Evolutionary conservation across 768 basidiomycete genomes (phyloP).

Genomic region (Mycena galericulata): DNA sequence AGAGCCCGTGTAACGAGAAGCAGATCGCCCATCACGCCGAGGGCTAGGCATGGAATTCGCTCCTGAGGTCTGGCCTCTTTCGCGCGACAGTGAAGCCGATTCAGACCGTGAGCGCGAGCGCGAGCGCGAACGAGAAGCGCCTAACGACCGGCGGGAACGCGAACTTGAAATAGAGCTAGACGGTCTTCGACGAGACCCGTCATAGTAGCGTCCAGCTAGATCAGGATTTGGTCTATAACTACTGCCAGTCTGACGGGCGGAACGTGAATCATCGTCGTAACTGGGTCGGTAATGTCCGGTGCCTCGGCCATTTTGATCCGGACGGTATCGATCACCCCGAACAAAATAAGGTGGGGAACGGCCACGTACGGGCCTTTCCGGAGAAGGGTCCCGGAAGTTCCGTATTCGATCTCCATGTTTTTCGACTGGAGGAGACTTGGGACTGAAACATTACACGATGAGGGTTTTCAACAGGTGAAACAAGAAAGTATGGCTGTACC

Average conservation of each 20-base stretch:
- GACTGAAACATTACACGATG: conserved; percentile 37
- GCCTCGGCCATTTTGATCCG: conserved; percentile 55
- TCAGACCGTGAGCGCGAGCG: conserved; percentile 39
- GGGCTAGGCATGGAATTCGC: neutral
- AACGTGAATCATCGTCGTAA: conserved; percentile 50
- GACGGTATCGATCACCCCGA: conserved; percentile 65
- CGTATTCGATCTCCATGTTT: conserved; percentile 52
- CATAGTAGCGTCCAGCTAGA: neutral
- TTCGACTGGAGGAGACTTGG: conserved; percentile 42
- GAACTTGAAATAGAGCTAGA: conserved; percentile 25
- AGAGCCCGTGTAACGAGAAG: conserved; percentile 35
- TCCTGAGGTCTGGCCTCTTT: conserved; percentile 23
- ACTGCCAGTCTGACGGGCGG: conserved; percentile 24
- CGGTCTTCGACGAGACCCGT: conserved; percentile 12
- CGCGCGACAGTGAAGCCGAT: conserved; percentile 36
- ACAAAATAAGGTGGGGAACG: conserved; percentile 43
- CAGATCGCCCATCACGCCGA: conserved; percentile 20
- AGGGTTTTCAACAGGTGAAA: conserved; percentile 32
- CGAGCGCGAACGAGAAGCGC: conserved; percentile 16
- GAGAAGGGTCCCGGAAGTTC: conserved; percentile 48
- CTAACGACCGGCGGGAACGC: conserved; percentile 18
- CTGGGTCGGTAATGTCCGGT: conserved; percentile 62
- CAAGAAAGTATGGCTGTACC: conserved; percentile 47
- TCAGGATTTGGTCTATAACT: conserved; percentile 14
- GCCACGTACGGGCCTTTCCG: conserved; percentile 48